Evolutionary conservation across 371 early-diverging fungal species (phyloP).

Genomic region (Smittium culicis): DNA sequence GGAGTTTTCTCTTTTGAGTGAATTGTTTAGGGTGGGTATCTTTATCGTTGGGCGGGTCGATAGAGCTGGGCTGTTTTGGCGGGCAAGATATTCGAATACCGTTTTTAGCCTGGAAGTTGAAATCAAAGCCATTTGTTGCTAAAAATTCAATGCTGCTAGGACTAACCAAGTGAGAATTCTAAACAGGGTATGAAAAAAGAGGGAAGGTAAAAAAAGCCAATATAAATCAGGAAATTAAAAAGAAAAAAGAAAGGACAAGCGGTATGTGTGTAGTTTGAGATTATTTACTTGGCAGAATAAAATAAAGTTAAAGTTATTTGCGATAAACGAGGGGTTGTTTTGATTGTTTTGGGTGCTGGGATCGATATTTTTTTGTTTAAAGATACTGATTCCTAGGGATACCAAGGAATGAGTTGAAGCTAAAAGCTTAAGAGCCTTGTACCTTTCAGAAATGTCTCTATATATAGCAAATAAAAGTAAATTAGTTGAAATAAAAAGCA

Average conservation of each 20-base stretch:
- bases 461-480: neutral
- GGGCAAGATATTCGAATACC: conserved; percentile 53
- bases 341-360: conserved; percentile 12
- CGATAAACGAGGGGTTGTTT: no score
- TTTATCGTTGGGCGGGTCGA: no score
- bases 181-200: no score
- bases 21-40: neutral
- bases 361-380: conserved; percentile 28
- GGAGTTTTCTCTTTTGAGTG: conserved; percentile 14
- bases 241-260: neutral
- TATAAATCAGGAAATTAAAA: neutral
- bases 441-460: conserved; percentile 54
- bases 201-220: no score
- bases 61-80: neutral
- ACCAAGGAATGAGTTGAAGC: conserved; percentile 58
- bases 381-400: conserved; percentile 62
- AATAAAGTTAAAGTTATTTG: conserved; percentile 25
- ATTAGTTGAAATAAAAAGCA: neutral
- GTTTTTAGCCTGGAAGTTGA: conserved; percentile 49
- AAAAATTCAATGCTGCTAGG: conserved; percentile 58
- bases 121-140: conserved; percentile 66
- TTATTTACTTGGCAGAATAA: conserved; percentile 19
- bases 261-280: neutral
- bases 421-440: conserved; percentile 45
- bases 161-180: conserved; percentile 35